phyloP scores from a whole-genome alignment of 2,329 filamentous ascomycete species.

The Aspergillus cejpii region DNA sequence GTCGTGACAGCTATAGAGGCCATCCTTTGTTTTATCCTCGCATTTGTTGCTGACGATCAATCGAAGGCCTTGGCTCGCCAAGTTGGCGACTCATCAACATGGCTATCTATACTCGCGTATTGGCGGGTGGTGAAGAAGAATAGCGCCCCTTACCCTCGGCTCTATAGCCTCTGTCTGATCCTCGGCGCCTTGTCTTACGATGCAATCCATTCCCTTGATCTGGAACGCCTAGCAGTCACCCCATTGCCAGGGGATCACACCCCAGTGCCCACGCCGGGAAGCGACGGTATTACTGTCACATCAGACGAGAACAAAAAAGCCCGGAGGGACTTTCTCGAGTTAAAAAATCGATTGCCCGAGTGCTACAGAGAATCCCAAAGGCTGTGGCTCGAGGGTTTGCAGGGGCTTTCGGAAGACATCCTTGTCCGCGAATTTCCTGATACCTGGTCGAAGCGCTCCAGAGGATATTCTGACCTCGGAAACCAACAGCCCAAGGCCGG shows the following conservation, averaged over 20 bases:
- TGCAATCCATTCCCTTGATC: constrained; percentile 40
- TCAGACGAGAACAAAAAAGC: constrained; percentile 34
- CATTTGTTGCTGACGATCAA: constrained; percentile 41
- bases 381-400: constrained; percentile 41
- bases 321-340: constrained; percentile 36
- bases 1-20: constrained; percentile 41
- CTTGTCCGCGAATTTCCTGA: constrained; percentile 38
- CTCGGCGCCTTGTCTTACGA: constrained; percentile 45
- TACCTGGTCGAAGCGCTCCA: constrained; percentile 41
- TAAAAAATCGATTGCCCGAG: constrained; percentile 37
- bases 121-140: constrained; percentile 41
- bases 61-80: constrained; percentile 33
- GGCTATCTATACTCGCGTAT: constrained; percentile 45
- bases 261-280: constrained; percentile 40
- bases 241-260: constrained; percentile 36
- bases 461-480: constrained; percentile 33
- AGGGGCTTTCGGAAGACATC: constrained; percentile 37
- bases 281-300: constrained; percentile 35
- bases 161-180: constrained; percentile 42
- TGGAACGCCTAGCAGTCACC: constrained; percentile 40
- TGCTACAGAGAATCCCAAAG: constrained; percentile 38
- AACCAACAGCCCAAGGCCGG: constrained; percentile 30
- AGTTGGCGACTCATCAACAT: constrained; percentile 37
- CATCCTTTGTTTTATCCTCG: constrained; percentile 44
- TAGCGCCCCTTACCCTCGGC: constrained; percentile 34